These are phyloP conservation scores for Boletellus dicymbophilus DNA, from an alignment of 1,284 basidiomycete species.

Conservation along the genomic window DNA sequence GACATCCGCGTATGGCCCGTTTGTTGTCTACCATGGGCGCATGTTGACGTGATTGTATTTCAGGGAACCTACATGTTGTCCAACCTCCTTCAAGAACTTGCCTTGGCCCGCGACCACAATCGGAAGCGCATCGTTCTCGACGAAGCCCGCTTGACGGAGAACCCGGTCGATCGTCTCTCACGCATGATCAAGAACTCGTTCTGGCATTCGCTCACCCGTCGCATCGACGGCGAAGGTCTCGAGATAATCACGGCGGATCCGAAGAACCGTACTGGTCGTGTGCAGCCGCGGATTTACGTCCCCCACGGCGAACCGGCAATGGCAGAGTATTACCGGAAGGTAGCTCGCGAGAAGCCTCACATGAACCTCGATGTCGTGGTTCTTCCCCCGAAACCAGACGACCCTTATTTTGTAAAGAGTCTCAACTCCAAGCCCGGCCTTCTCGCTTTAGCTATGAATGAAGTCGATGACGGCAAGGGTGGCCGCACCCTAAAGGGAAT, in stretches of 20 bases:
- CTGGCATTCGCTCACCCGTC: conserved; percentile 96
- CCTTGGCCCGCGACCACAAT: conserved; percentile 94
- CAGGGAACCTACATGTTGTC: conserved; percentile 99
- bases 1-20: conserved; percentile 82
- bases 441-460: conserved; percentile 94
- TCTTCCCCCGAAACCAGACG: conserved; percentile 83
- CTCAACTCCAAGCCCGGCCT: conserved; percentile 94
- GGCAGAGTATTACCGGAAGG: conserved; percentile 89
- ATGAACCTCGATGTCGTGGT: conserved; percentile 91
- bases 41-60: conserved; percentile 4
- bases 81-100: conserved; percentile 98
- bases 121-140: conserved; percentile 97
- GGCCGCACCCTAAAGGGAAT: conserved; percentile 88
- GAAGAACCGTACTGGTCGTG: conserved; percentile 88
- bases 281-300: conserved; percentile 93
- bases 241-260: conserved; percentile 97
- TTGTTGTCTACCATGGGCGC: neutral
- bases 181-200: conserved; percentile 99
- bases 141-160: conserved; percentile 94
- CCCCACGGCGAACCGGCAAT: conserved; percentile 92
- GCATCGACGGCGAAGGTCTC: conserved; percentile 96
- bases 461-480: conserved; percentile 78
- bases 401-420: conserved; percentile 89
- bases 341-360: conserved; percentile 84
- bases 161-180: conserved; percentile 95